Base-by-base conservation (phyloP, 306 rosid genomes). In the Casuarina cunninghamiana region DNA sequence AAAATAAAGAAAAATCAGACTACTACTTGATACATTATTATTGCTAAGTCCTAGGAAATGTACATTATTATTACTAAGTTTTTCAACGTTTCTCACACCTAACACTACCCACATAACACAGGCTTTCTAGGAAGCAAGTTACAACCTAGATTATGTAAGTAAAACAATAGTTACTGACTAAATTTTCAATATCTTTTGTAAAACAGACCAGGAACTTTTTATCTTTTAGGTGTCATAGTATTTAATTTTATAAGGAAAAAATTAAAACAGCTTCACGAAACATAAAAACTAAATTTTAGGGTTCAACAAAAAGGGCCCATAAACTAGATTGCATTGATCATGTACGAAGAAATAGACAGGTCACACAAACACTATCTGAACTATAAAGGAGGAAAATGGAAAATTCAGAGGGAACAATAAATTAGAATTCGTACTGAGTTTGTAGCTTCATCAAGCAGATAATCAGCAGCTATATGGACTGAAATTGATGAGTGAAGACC, bases 401-500 rank as follows among this genome's bases (percentile, higher is more conserved):
- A 43, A 43, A 17, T 32, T 42, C 3, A 13, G 43, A 43, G 37
- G 6, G 32, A 11, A 44, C n/a, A 41, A 38, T 38, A 49, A 72
- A 82, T 41, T 4, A 3, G 67, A 79, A 75, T 41, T 39, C 51
- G 63, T 91, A 95, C 99, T 94, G 19, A 60, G 80, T 91, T 89
- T 48, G 66, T 77, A 54, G 91, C 71, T 81, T 95, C 97, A 71
- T 66, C 71, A 4, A 66, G 50, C 53, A 91, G 88, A 90, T 91
- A 95, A 58, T 93, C 99, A 42, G 97, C 74, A 50, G 96, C 99
- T 82, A 66, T 66, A 42, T 95, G 99, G 61, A 95, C 80, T 19
- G 99, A 93, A 80, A 95, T 95, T 69, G 99, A 95, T 72, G 99
- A 91, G 85, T 95, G 99, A 78, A 95, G 94, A 83, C 99, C 99